Percentiles rank a stretch among this genome's conserved stretches.
Conservation (phyloP, 257 asterid genomes). For the Solanum pinnatisectum region DNA sequence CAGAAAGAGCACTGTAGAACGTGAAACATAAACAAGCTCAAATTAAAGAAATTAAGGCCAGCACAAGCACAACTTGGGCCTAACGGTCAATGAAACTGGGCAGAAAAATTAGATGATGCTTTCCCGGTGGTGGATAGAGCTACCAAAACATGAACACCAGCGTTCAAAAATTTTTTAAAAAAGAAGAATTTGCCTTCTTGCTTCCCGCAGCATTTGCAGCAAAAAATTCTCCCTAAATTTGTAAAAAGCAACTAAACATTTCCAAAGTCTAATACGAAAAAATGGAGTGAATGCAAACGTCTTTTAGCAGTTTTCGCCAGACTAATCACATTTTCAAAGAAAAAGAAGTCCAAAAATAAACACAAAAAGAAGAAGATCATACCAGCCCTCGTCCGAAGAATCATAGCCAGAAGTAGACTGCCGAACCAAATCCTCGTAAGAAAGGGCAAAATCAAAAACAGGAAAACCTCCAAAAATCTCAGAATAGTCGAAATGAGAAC, state of each 20-base stretch:
- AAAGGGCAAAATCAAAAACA: constrained; percentile 36
- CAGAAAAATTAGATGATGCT: not conserved
- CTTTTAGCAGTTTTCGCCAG: not conserved
- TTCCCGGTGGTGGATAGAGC: not conserved
- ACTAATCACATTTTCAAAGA: not conserved
- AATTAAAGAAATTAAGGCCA: not conserved
- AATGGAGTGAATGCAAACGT: not conserved
- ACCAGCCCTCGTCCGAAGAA: constrained; percentile 70
- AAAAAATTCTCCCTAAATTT: not conserved
- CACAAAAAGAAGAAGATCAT: not conserved
- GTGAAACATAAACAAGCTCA: not conserved
- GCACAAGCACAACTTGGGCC: not conserved
- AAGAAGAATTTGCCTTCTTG: not conserved
- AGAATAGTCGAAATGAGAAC: constrained; percentile 49
- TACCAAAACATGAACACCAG: not conserved
- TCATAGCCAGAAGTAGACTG: constrained; percentile 40
- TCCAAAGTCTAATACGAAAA: not conserved
- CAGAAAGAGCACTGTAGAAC: not conserved
- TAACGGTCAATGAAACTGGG: not conserved
- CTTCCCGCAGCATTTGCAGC: not conserved
- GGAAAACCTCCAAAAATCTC: constrained; percentile 53
- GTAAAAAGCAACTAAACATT: not conserved
- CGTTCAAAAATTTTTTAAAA: too few relatives aligned
- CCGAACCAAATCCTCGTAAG: constrained; percentile 48
- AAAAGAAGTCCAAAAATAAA: not conserved